Evolutionary conservation across 1,139 yeast genomes (phyloP).

Genomic region (Diutina catenulata): DNA sequence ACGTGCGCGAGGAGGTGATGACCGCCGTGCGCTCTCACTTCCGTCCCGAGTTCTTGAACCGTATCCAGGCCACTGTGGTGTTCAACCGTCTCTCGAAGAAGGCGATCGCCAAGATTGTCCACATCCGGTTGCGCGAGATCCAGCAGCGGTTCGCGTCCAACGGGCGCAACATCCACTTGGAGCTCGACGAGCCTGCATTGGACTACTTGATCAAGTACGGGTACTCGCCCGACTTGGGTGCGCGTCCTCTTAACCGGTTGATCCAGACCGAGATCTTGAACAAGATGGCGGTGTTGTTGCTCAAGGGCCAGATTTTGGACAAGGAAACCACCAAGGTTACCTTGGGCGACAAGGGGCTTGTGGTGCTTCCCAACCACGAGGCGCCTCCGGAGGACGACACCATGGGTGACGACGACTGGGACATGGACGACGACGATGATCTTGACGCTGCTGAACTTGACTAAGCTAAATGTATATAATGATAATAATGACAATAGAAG

Average conservation of each 20-base stretch:
- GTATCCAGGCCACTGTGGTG: conserved; percentile 85
- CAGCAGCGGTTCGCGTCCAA: conserved; percentile 75
- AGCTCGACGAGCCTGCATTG: conserved; percentile 61
- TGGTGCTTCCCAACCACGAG: conserved; percentile 80
- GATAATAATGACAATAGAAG: not conserved
- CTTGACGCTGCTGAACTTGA: conserved; percentile 15
- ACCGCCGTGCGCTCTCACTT: conserved; percentile 78
- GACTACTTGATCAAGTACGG: conserved; percentile 78
- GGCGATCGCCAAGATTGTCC: conserved; percentile 87
- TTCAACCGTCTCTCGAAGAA: conserved; percentile 86
- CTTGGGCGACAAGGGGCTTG: conserved; percentile 51
- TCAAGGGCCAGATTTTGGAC: conserved; percentile 79
- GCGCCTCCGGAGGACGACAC: conserved; percentile 33
- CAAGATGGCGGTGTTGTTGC: conserved; percentile 73
- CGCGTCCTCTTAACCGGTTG: conserved; percentile 91
- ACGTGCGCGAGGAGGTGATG: conserved; percentile 72
- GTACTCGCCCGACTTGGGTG: conserved; percentile 89
- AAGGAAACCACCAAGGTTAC: conserved; percentile 71
- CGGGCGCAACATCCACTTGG: conserved; percentile 64
- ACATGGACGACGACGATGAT: conserved; percentile 38
- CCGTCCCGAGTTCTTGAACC: conserved; percentile 94
- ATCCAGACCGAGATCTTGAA: conserved; percentile 84
- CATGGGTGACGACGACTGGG: conserved; percentile 42
- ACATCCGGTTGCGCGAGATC: conserved; percentile 71
- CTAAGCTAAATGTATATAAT: conserved; percentile 1